Conservation (phyloP, 345 rosid species). For the Salix purpurea region DNA sequence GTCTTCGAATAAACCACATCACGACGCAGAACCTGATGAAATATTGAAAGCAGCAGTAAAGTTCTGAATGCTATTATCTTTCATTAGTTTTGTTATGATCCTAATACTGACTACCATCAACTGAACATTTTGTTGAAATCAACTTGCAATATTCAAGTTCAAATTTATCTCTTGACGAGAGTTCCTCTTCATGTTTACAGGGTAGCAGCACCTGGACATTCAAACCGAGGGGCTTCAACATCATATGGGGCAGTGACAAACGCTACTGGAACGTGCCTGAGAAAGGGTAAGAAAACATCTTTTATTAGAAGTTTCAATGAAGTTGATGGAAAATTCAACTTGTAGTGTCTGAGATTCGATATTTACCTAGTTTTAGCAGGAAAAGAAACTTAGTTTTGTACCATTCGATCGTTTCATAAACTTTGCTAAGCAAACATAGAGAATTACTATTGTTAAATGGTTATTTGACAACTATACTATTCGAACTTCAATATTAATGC, state of each 20-base stretch:
- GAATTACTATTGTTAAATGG: too few species aligned
- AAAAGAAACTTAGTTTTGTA: neutral
- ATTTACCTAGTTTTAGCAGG: neutral
- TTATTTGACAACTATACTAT: too few species aligned
- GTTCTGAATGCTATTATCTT: neutral
- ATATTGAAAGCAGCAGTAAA: fast-evolving
- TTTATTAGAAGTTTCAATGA: too few species aligned
- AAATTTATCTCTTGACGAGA: neutral
- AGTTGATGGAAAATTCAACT: too few species aligned
- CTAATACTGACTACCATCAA: neutral
- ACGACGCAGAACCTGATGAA: neutral
- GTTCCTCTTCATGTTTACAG: neutral
- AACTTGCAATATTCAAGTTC: neutral
- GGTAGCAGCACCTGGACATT: neutral
- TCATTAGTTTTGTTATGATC: neutral
- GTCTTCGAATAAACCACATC: neutral
- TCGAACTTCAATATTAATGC: neutral
- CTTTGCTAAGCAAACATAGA: neutral
- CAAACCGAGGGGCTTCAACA: constrained; percentile 3
- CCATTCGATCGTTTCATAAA: neutral
- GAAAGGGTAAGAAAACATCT: neutral
- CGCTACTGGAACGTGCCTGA: constrained; percentile 21
- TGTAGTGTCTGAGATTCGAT: neutral
- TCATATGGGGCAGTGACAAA: constrained; percentile 25
- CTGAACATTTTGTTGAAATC: neutral